phyloP scores from a whole-genome alignment of 106 monocot genomes.

The Amphibolis antarctica region DNA sequence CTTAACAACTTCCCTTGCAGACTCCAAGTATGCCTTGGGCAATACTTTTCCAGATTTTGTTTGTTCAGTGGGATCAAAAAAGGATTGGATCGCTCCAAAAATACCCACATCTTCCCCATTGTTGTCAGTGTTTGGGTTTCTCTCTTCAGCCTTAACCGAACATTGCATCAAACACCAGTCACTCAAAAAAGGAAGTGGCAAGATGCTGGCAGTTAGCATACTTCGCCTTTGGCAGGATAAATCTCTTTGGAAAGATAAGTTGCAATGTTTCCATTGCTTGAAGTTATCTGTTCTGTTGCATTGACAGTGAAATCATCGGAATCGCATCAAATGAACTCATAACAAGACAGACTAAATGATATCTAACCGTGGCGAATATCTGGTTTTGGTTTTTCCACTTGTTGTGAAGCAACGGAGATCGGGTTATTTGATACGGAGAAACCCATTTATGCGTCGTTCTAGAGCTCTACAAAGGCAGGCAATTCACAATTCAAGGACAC shows the following conservation, averaged over 20 bases:
- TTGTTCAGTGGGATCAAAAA: constrained; percentile 79
- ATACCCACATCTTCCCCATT: constrained; percentile 26
- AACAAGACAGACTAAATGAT: too few species aligned
- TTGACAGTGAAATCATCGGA: not conserved
- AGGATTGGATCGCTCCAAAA: constrained; percentile 47
- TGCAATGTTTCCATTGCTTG: not conserved
- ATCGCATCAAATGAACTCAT: too few species aligned
- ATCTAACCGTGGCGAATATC: too few species aligned
- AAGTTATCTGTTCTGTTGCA: constrained; percentile 4
- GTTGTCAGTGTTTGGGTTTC: constrained; percentile 7
- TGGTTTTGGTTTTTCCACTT: too few species aligned
- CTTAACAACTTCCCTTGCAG: constrained; percentile 79
- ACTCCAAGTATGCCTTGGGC: constrained; percentile 82
- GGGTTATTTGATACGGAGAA: too few species aligned
- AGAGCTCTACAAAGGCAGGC: too few species aligned
- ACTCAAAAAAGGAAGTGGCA: not conserved
- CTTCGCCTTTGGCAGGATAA: not conserved
- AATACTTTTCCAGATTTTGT: constrained; percentile 80
- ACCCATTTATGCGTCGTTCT: too few species aligned
- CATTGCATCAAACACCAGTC: not conserved
- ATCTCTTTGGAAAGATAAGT: not conserved
- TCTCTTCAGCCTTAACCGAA: constrained; percentile 46
- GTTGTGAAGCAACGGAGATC: too few species aligned
- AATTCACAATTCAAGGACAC: too few species aligned
- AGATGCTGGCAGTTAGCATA: not conserved